Evolutionary conservation across 176 grass and related monocot species (phyloP).

Genomic region (Alloteropsis semialata): DNA sequence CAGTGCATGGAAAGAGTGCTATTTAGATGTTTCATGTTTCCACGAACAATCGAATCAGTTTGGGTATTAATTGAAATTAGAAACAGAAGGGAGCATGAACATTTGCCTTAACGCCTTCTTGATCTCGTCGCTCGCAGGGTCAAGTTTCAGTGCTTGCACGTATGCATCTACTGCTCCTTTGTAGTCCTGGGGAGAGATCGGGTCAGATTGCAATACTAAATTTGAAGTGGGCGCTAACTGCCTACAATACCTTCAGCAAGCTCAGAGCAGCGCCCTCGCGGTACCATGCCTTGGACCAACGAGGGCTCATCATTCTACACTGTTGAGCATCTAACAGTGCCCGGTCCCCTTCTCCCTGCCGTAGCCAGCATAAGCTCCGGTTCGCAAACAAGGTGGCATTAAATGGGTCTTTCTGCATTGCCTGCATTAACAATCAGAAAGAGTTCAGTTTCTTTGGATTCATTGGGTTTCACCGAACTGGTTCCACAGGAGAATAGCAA

Average conservation of each 20-base stretch:
- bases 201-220: neutral
- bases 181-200: neutral
- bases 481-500: neutral
- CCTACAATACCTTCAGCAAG: neutral
- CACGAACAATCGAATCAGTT: neutral
- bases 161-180: neutral
- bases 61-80: neutral
- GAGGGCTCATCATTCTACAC: neutral
- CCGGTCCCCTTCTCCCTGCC: neutral
- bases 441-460: neutral
- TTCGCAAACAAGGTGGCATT: conserved; percentile 9
- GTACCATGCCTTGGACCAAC: neutral
- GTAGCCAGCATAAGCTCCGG: neutral
- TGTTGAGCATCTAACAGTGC: neutral
- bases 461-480: neutral
- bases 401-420: neutral
- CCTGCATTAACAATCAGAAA: neutral
- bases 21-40: neutral
- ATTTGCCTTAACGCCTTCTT: conserved; percentile 33
- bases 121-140: conserved; percentile 37
- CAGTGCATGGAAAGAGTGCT: too few relatives aligned
- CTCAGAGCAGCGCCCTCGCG: neutral
- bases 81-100: neutral
- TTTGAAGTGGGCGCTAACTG: neutral
- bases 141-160: conserved; percentile 24